phyloP scores from a whole-genome alignment of 345 rosid genomes.

The Euclidium syriacum region DNA sequence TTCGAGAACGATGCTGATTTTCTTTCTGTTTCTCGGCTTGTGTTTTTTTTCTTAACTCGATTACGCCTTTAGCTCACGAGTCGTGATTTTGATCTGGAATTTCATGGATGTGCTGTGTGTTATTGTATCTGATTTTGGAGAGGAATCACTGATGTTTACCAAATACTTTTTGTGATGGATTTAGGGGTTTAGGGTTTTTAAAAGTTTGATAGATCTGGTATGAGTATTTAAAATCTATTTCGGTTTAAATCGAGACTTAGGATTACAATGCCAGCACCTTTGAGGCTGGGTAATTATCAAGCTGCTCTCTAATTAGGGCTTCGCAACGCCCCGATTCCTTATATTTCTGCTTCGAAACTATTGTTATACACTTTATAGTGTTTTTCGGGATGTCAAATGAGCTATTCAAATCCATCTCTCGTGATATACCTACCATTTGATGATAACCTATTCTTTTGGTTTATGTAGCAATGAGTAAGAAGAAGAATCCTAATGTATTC shows the following conservation, averaged over 20 bases:
- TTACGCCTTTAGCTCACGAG: not conserved
- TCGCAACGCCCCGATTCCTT: no score
- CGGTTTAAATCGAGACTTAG: not conserved
- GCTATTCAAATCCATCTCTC: no score
- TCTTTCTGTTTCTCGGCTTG: not conserved
- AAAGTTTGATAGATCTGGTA: conserved; percentile 1
- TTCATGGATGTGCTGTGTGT: no score
- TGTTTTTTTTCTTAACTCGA: not conserved
- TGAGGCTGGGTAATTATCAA: not conserved
- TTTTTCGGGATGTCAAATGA: not conserved
- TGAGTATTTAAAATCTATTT: not conserved
- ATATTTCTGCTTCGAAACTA: not conserved
- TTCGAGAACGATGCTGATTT: not conserved
- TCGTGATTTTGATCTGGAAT: not conserved
- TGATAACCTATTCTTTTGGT: conserved; percentile 4
- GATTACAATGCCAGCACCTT: not conserved
- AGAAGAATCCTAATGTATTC: conserved; percentile 70
- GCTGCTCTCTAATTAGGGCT: no score
- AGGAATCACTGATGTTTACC: not conserved
- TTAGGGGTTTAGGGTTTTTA: conserved; percentile 2
- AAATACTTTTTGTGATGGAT: not conserved
- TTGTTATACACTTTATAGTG: not conserved
- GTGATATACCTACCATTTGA: no score
- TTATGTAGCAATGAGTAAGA: conserved; percentile 56
- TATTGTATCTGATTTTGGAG: no score